Evolutionary conservation across 176 grass and related monocot species (phyloP).

Genomic region (Ensete ventricosum): DNA sequence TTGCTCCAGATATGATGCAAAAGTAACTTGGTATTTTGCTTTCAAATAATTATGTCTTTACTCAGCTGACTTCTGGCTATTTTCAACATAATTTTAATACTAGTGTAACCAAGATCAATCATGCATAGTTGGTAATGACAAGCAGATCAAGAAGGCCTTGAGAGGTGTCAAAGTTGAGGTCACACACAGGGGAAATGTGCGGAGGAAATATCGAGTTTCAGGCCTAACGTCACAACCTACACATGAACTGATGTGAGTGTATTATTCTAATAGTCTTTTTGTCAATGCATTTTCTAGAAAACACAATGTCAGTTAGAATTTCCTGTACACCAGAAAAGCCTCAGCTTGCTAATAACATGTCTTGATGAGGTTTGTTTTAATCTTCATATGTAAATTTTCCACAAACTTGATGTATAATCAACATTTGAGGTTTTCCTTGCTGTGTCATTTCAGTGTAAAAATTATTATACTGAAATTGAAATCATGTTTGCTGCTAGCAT

Average conservation of each 20-base stretch:
- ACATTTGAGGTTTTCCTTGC: conserved; percentile 4
- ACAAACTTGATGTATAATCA: background rate
- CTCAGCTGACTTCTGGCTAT: background rate
- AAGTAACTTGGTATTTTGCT: too few relatives aligned
- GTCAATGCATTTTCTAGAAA: background rate
- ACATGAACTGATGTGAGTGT: conserved; percentile 78
- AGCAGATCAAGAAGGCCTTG: conserved; percentile 89
- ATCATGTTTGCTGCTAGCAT: background rate
- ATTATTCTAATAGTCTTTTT: conserved; percentile 3
- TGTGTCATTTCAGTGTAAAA: background rate
- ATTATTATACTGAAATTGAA: background rate
- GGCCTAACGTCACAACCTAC: conserved; percentile 81
- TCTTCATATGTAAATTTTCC: too few relatives aligned
- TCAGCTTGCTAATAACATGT: too few relatives aligned
- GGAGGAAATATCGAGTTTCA: conserved; percentile 93
- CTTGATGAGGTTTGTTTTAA: too few relatives aligned
- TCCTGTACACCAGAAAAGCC: too few relatives aligned
- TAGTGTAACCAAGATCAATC: conserved; percentile 1
- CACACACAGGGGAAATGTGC: conserved; percentile 94
- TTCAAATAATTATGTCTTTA: too few relatives aligned
- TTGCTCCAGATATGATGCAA: too few relatives aligned
- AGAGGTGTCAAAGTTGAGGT: conserved; percentile 97
- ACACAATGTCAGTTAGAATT: background rate
- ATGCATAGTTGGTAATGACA: conserved; percentile 8
- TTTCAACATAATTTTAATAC: conserved; percentile 5